phyloP scores from a whole-genome alignment of 2,329 filamentous ascomycete genomes.

The Eutypella sp. region DNA sequence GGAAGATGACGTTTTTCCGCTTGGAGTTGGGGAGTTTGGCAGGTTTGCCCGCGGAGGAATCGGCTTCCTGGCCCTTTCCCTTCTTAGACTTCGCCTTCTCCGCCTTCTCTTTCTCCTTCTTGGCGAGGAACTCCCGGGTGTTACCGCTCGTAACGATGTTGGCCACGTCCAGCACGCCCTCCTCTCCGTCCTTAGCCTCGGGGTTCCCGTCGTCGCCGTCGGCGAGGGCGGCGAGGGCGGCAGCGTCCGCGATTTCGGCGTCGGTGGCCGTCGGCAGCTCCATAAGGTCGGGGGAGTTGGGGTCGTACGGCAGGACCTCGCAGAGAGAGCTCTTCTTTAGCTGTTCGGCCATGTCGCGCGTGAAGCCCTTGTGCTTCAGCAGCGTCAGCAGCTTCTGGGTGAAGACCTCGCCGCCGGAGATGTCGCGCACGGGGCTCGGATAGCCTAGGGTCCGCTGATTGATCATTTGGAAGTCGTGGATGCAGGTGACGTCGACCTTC shows the following conservation, averaged over 20 bases:
- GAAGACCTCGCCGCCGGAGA: conserved; percentile 84
- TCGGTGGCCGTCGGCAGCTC: conserved; percentile 41
- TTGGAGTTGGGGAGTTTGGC: conserved; percentile 67
- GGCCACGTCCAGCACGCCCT: conserved; percentile 79
- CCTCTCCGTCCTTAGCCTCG: conserved; percentile 45
- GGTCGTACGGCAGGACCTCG: conserved; percentile 58
- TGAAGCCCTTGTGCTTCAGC: conserved; percentile 55
- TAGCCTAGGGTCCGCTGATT: conserved; percentile 60
- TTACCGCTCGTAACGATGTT: conserved; percentile 77
- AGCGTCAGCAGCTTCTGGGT: conserved; percentile 68
- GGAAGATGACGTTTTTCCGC: conserved; percentile 63
- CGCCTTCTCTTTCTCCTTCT: conserved; percentile 75
- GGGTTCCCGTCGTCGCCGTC: conserved; percentile 28
- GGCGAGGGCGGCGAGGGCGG: conserved; percentile 32
- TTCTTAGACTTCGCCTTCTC: conserved; percentile 60
- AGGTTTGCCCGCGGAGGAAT: conserved; percentile 48
- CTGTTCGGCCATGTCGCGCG: conserved; percentile 64
- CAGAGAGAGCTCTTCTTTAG: conserved; percentile 63
- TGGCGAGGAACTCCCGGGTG: conserved; percentile 75
- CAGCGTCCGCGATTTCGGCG: conserved; percentile 1
- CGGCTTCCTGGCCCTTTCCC: conserved; percentile 54
- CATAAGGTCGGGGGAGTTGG: conserved; percentile 39
- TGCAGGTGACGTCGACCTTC: conserved; percentile 88
- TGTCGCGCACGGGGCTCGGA: conserved; percentile 35
- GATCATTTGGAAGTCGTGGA: conserved; percentile 73